Conservation (phyloP, 2,329 filamentous ascomycete genomes). For the Pseudogymnoascus sp. region DNA sequence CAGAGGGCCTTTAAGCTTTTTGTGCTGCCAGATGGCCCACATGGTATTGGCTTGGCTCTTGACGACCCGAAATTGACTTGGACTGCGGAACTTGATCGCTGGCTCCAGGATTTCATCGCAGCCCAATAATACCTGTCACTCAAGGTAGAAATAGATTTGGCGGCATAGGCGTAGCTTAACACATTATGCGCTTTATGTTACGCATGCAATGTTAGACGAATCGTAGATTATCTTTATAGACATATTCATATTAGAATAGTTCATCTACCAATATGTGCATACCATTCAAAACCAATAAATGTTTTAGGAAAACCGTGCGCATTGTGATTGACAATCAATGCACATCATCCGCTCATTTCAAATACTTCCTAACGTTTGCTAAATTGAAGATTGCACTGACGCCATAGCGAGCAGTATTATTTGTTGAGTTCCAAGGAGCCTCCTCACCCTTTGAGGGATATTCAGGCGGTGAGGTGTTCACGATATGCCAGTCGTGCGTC, state of each 20-base stretch:
- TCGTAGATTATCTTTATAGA: background rate
- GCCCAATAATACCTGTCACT: conserved; percentile 9
- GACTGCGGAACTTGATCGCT: conserved; percentile 24
- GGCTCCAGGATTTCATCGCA: conserved; percentile 20
- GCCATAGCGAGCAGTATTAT: conserved; percentile 4
- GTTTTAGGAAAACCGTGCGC: background rate
- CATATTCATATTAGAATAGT: background rate
- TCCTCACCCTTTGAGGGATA: conserved; percentile 2
- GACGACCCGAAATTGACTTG: conserved; percentile 21
- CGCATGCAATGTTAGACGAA: background rate
- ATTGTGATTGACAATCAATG: background rate
- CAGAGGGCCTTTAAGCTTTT: conserved; percentile 20
- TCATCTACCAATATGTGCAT: background rate
- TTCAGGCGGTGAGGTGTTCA: conserved; percentile 5
- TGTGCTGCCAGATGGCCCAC: conserved; percentile 25
- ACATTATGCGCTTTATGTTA: background rate
- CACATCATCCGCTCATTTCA: conserved; percentile 15
- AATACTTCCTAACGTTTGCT: conserved; percentile 4
- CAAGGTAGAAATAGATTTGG: background rate
- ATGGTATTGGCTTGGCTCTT: conserved; percentile 24
- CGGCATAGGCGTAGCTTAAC: background rate
- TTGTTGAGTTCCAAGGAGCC: conserved; percentile 10
- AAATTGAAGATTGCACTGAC: conserved; percentile 9
- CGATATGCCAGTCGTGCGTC: conserved; percentile 2
- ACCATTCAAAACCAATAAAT: background rate